Conservation (phyloP, 257 asterid genomes). For the Mitragyna speciosa region DNA sequence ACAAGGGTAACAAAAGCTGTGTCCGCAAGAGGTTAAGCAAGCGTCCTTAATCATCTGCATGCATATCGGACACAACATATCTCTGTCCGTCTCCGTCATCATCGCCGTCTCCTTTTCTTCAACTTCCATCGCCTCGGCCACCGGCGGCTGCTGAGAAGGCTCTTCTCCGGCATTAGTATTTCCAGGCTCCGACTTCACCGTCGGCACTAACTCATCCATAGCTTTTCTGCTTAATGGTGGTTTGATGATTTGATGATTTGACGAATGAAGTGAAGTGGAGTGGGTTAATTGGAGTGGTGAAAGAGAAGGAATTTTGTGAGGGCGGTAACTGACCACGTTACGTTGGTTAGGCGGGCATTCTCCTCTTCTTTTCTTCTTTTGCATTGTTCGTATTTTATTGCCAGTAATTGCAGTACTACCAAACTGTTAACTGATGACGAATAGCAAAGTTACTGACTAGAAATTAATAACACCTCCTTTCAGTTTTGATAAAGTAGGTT, state of each 20-base stretch:
- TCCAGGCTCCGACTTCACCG: conserved; percentile 44
- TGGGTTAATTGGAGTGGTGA: conserved; percentile 16
- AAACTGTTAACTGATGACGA: no score
- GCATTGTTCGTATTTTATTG: no score
- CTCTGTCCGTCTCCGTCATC: conserved; percentile 46
- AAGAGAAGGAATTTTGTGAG: conserved; percentile 38
- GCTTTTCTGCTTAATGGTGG: not conserved
- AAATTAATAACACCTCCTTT: no score
- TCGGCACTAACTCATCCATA: conserved; percentile 55
- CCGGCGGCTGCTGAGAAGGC: conserved; percentile 15
- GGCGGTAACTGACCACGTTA: conserved; percentile 74
- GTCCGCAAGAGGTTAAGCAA: conserved; percentile 81
- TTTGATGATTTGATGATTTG: conserved; percentile 15
- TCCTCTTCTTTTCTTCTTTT: not conserved
- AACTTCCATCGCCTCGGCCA: conserved; percentile 18
- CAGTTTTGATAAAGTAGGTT: no score
- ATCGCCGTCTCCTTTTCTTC: conserved; percentile 31
- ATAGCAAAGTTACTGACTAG: no score
- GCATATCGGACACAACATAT: conserved; percentile 87
- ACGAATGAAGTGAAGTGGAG: not conserved
- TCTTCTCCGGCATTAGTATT: conserved; percentile 23
- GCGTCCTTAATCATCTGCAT: conserved; percentile 90
- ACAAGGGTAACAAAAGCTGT: conserved; percentile 90
- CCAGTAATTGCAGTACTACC: no score
- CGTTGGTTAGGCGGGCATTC: conserved; percentile 28